Conservation (phyloP, 371 early-diverging fungal genomes). For the Rhizopus stolonifer region DNA sequence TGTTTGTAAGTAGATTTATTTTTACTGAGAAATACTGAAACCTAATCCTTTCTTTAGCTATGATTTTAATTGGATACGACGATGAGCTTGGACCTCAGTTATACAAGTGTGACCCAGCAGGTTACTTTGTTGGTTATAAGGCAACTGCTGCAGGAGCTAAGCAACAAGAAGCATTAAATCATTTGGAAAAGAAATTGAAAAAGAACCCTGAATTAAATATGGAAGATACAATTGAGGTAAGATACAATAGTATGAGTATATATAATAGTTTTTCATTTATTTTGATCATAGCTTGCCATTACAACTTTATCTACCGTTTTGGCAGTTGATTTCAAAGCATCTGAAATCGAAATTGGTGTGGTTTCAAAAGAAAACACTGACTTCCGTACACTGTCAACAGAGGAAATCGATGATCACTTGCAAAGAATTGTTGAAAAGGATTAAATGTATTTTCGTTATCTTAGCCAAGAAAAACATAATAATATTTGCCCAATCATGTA, state of each 20-base stretch:
- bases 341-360: slow-evolving; percentile 94
- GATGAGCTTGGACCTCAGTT: slow-evolving; percentile 95
- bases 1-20: slow-evolving; percentile 90
- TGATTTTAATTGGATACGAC: slow-evolving; percentile 95
- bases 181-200: slow-evolving; percentile 97
- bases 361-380: slow-evolving; percentile 72
- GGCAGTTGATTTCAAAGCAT: slow-evolving; percentile 91
- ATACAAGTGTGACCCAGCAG: slow-evolving; percentile 98
- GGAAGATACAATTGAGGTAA: slow-evolving; percentile 92
- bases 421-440: slow-evolving; percentile 88
- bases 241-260: not conserved
- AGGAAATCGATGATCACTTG: slow-evolving; percentile 92
- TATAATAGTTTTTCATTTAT: too few relatives aligned
- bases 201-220: slow-evolving; percentile 75
- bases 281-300: slow-evolving; percentile 79
- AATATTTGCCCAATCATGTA: too few relatives aligned
- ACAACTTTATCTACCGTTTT: slow-evolving; percentile 91
- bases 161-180: slow-evolving; percentile 94
- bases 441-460: slow-evolving; percentile 24
- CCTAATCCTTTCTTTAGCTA: slow-evolving; percentile 68
- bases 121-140: slow-evolving; percentile 95
- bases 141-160: slow-evolving; percentile 97
- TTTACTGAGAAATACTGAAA: too few relatives aligned
- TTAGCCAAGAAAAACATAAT: too few relatives aligned
- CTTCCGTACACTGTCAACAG: slow-evolving; percentile 78